Percentiles rank a stretch among this genome's conserved stretches.
These are phyloP conservation scores for Ballota nigra DNA, from an alignment of 257 asterid species.

Conservation along the genomic window DNA sequence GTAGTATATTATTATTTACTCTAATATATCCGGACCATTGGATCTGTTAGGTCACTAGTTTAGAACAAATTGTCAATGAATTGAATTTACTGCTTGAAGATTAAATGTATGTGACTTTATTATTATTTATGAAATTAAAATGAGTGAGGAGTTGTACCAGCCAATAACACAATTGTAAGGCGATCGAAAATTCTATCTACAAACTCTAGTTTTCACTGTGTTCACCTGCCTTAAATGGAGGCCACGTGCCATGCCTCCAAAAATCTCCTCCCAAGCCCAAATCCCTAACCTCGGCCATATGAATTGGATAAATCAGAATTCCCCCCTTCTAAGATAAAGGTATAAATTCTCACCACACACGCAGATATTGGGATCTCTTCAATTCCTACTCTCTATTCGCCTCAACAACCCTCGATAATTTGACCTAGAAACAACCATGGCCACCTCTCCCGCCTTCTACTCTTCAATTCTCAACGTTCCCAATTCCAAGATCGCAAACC, in stretches of 20 bases:
- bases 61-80: no score
- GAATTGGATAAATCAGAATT: conserved; percentile 30
- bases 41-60: no score
- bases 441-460: conserved; percentile 34
- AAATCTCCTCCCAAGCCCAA: conserved; percentile 11
- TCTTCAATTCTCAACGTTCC: conserved; percentile 48
- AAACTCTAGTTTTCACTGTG: background rate
- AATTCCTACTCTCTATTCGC: background rate
- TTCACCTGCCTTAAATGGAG: background rate
- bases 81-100: no score
- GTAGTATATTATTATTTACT: no score
- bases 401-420: background rate
- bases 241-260: conserved; percentile 26
- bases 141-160: background rate
- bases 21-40: no score
- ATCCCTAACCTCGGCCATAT: conserved; percentile 26
- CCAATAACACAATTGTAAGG: conserved; percentile 7
- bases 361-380: background rate
- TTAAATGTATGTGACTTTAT: no score
- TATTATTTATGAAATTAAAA: no score
- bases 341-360: conserved; percentile 29
- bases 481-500: conserved; percentile 46
- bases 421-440: conserved; percentile 25
- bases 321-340: background rate
- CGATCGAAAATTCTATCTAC: background rate